These are phyloP conservation scores for Fusarium newnesense DNA, from an alignment of 2,329 filamentous ascomycete genomes.

Conservation along the genomic window DNA sequence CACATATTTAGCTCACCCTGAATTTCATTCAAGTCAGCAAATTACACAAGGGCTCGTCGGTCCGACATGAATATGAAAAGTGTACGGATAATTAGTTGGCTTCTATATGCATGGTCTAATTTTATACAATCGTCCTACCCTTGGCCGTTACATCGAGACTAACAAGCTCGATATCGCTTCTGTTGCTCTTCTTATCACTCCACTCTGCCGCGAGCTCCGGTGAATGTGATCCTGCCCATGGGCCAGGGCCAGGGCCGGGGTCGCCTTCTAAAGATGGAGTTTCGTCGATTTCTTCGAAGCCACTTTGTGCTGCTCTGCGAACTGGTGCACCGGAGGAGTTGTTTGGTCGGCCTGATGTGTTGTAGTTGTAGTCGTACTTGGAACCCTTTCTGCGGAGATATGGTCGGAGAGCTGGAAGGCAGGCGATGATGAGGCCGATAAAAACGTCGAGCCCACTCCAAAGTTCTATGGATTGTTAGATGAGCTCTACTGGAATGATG, in stretches of 20 bases:
- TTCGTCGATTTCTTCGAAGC: constrained; percentile 35
- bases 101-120: background rate
- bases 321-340: background rate
- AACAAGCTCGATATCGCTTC: constrained; percentile 23
- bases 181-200: constrained; percentile 28
- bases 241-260: background rate
- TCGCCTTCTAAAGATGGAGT: constrained; percentile 1
- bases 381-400: constrained; percentile 22
- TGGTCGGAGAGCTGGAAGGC: constrained; percentile 34
- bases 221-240: background rate
- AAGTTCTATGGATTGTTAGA: constrained; percentile 2
- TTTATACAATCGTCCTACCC: background rate
- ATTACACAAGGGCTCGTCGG: background rate
- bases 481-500: fast-evolving
- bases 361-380: constrained; percentile 16
- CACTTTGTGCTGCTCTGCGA: constrained; percentile 2
- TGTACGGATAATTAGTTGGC: background rate
- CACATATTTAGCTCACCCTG: background rate
- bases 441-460: constrained; percentile 35
- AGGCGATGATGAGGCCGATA: constrained; percentile 35
- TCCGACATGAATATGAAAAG: background rate
- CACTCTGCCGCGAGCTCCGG: constrained; percentile 9
- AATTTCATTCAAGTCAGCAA: background rate
- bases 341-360: constrained; percentile 2
- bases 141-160: background rate